Evolutionary conservation across 1,284 basidiomycete species (phyloP), one percentile per base, ranked within the genome.

Genomic region (Naganishia cerealis): DNA sequence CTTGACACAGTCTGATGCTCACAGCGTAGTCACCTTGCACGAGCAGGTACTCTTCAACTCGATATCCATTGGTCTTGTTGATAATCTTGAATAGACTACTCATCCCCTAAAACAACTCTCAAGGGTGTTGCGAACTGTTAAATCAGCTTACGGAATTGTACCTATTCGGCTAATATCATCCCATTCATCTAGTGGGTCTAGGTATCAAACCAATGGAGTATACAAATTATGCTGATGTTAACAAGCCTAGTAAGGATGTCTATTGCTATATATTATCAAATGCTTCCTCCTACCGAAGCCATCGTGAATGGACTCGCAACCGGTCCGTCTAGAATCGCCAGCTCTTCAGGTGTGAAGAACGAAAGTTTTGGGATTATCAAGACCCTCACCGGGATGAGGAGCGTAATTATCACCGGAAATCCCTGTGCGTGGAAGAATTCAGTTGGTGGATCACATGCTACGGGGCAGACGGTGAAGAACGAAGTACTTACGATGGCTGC

Each of bases 361-460:
- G 90, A 87, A 40, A 93, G 80, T 24, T 82, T 83, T 1, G 94
- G 93, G 3, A 97, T 84, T 16, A 92, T 71, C 68, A 84, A 84
- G 52, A 87, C 86, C 55, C 95, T 84, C 7, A 95, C 73, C 0
- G 94, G 94, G n/a, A 97, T 86, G 21, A 98, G 84, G 21, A 92
- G 80, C 75, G 91, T 86, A 75, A 97, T 96, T 71, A 96, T 87
- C 50, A 96, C 84, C 0, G 94, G 93, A 78, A 97, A 97, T 0
- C 61, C 90, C 92, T 68, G 53, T 18, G 15, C 13, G 2, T 24
- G 40, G n/a, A 0, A 36, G 38, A 16, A 24, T 50, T 24, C 5
- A 50, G 24, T 9, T 50, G 9, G 46, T 10, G 21, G 1, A 42
- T 39, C 55, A 18, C 8, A 38, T 29, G 26, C 6, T 36, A 13